Base-by-base conservation (phyloP, 23 red algal species). In the Gracilariopsis chorda region DNA sequence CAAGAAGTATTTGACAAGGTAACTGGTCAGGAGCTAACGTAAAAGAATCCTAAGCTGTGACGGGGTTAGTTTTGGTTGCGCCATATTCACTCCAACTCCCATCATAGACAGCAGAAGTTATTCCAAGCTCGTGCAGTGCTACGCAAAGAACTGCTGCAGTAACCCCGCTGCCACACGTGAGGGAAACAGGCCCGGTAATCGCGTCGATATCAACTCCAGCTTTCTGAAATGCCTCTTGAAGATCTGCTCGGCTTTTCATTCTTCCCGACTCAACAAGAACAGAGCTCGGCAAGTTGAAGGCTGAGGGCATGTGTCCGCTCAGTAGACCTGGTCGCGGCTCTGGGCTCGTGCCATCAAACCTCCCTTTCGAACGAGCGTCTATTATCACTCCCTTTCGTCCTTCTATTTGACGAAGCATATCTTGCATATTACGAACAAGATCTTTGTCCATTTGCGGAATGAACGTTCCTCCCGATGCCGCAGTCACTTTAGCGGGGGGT, bases 61-160 rank as follows among this genome's bases (percentile, higher is more conserved):
- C 77, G 49, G 94, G 94, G 51, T 92, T 49, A 13, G 71, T 74
- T 10, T 21, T 23, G 52, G 27, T 24, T 0, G 58, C 74, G 19
- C 85, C 91, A 61, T 92, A 98, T 49, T 98, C 95, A 28, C 74
- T 64, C 95, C 95, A 98, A 37, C 87, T 92, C 1, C 95, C 95
- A 69, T 98, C 95, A 51, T 98, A 98, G 16, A 98, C 80, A 57
- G 85, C 84, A 14, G 70, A 46, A 61, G 42, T 28, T 24, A 85
- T 40, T 7, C 95, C 95, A 11, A 92, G 64, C 60, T 92, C 87
- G 51, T 94, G 40, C 69, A 94, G 57, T n/a, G 95, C 95, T 11
- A 94, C 32, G 65, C 77, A 80, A 35, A 92, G 55, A 51, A 98
- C 78, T 7, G 95, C 91, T 3, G 95, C 95, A 14, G 95, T 94